Base-by-base conservation (phyloP, 192 early-diverging fungal species). In the Umbelopsis isabellina region DNA sequence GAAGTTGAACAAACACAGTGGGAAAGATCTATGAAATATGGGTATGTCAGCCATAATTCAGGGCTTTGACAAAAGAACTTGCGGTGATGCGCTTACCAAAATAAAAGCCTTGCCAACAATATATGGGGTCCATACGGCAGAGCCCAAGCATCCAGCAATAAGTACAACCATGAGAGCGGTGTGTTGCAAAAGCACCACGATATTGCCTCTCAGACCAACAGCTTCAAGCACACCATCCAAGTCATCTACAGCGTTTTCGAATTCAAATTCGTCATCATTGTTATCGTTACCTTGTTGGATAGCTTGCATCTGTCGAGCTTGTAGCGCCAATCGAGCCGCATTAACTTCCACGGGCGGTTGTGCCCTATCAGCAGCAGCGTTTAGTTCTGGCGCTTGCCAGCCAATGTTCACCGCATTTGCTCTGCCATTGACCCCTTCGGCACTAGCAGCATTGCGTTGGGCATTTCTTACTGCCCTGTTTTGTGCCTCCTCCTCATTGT, bases 161-260 rank as follows among this genome's bases (percentile, higher is more conserved):
- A 97, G 75, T 12, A 93, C 72, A 8, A 91, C 65, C 46, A 96
- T 93, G 22, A 96, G 83, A 9, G 90, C 83, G 52, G 93, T 92
- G 75, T 95, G 93, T 72, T 95, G 93, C 11, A 91, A 49, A 0
- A 97, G 73, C 66, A 91, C 84, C 74, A 88, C 83, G n/a, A 91
- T 68, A 15, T 95, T 92, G 0, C 97, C 97, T 8, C 91, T 85
- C 75, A 99, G 86, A 10, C 97, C 97, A 58, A 98, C 84, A n/a
- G 94, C 89, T 55, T 97, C 96, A 37, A 97, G 72, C n/a, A 93
- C 79, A 5, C 89, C 91, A 48, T 93, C 91, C 9, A 89, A 78
- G 21, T 85, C 91, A 35, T 91, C 91, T 65, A 83, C 89, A 15
- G 80, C 81, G 51, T 82, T 70, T 51, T 90, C 84, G n/a, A 85